These are phyloP conservation scores for Sugiyamaella neomexicana DNA, from an alignment of 1,139 yeast genomes.

Conservation along the genomic window DNA sequence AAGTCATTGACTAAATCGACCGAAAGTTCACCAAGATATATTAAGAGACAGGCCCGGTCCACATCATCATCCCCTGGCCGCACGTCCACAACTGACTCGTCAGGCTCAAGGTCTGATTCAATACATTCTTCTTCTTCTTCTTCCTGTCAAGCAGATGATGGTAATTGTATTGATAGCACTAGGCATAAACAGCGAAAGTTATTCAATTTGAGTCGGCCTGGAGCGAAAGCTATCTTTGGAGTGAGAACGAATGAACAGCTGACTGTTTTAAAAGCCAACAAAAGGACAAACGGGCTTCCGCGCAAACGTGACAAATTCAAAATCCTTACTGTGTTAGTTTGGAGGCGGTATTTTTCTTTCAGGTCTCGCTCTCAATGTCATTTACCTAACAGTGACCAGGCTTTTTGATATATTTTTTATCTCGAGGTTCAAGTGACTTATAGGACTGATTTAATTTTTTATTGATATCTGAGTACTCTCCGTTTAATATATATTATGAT, in stretches of 20 bases:
- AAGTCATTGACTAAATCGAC: neutral
- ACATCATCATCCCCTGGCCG: neutral
- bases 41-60: neutral
- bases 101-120: neutral
- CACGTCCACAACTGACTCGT: neutral
- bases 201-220: neutral
- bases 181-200: neutral
- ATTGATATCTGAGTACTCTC: neutral
- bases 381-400: neutral
- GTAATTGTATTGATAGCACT: neutral
- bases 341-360: constrained; percentile 9
- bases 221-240: neutral
- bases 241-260: neutral
- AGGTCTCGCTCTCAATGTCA: constrained; percentile 1
- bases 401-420: neutral
- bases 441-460: neutral
- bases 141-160: neutral
- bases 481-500: too few relatives aligned
- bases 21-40: neutral
- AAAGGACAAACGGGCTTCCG: constrained; percentile 1
- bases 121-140: neutral
- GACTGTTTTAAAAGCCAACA: neutral
- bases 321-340: constrained; percentile 8
- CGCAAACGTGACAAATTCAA: constrained; percentile 12
- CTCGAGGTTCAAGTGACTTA: neutral